Conservation (phyloP, 2,329 filamentous ascomycete species). For the Fusarium sp. region DNA sequence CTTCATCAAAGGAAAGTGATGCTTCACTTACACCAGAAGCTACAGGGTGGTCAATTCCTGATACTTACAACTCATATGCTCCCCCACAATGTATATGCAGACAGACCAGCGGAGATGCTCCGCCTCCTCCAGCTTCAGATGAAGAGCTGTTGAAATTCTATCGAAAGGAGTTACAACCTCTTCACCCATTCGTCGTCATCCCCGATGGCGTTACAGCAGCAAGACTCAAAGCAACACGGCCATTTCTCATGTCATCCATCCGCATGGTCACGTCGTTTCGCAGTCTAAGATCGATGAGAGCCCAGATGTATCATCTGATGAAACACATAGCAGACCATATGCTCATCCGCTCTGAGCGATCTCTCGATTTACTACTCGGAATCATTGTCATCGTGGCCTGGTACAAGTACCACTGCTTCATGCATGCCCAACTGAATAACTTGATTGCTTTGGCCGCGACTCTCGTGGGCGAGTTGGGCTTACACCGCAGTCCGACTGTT, state of each 20-base stretch:
- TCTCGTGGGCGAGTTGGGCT: slow-evolving; percentile 60
- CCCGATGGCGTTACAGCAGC: slow-evolving; percentile 52
- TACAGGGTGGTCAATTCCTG: slow-evolving; percentile 53
- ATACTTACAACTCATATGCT: slow-evolving; percentile 60
- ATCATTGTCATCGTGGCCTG: slow-evolving; percentile 63
- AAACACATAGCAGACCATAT: slow-evolving; percentile 61
- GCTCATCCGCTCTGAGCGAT: slow-evolving; percentile 62
- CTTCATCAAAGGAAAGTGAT: slow-evolving; percentile 37
- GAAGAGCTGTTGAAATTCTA: slow-evolving; percentile 61
- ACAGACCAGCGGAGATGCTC: slow-evolving; percentile 55
- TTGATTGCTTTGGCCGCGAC: slow-evolving; percentile 62
- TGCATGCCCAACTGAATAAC: slow-evolving; percentile 65
- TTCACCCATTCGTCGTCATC: slow-evolving; percentile 63
- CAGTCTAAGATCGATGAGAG: slow-evolving; percentile 61
- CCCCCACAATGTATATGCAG: slow-evolving; percentile 63
- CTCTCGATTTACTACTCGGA: slow-evolving; percentile 62
- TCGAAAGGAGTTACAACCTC: slow-evolving; percentile 56
- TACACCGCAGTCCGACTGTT: slow-evolving; percentile 57
- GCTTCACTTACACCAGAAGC: slow-evolving; percentile 21
- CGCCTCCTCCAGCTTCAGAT: slow-evolving; percentile 59
- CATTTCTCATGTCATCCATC: slow-evolving; percentile 64
- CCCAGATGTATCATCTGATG: slow-evolving; percentile 63
- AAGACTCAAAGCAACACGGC: slow-evolving; percentile 55
- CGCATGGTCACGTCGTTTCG: slow-evolving; percentile 63
- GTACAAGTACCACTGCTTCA: slow-evolving; percentile 67